These are phyloP conservation scores for Nicotiana paniculata DNA, from an alignment of 257 asterid species.

Conservation along the genomic window DNA sequence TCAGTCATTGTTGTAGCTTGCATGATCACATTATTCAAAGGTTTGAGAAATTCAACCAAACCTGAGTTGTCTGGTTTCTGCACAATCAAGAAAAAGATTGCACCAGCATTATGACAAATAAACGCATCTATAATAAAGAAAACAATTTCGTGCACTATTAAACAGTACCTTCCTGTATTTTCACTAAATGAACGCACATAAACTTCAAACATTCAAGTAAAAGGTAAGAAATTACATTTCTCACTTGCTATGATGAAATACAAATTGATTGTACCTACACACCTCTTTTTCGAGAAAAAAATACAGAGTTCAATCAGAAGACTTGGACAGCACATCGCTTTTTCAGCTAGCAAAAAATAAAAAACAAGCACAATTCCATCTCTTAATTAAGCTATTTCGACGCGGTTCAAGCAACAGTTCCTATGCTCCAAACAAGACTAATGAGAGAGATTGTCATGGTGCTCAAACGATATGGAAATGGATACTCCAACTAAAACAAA, in stretches of 20 bases:
- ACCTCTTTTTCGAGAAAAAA: background rate
- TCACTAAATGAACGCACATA: background rate
- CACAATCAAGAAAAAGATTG: slow-evolving; percentile 14
- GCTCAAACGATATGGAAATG: background rate
- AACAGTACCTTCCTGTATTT: background rate
- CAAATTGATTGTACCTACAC: background rate
- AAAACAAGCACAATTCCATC: background rate
- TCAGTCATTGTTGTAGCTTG: slow-evolving; percentile 70
- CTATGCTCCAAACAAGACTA: background rate
- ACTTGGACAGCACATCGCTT: background rate
- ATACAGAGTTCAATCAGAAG: background rate
- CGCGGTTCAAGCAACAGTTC: background rate
- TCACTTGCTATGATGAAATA: background rate
- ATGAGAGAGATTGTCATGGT: background rate
- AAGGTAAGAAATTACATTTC: background rate
- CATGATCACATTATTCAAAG: slow-evolving; percentile 64
- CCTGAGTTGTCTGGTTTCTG: slow-evolving; percentile 88
- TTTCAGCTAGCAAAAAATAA: background rate
- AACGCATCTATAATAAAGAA: background rate
- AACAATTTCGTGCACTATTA: background rate
- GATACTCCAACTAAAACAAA: background rate
- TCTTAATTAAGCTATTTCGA: background rate
- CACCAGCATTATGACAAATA: background rate
- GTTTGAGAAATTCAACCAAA: slow-evolving; percentile 73
- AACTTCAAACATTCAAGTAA: background rate